Base-by-base conservation (phyloP, 257 asterid species). In the Fraxinus anomala region DNA sequence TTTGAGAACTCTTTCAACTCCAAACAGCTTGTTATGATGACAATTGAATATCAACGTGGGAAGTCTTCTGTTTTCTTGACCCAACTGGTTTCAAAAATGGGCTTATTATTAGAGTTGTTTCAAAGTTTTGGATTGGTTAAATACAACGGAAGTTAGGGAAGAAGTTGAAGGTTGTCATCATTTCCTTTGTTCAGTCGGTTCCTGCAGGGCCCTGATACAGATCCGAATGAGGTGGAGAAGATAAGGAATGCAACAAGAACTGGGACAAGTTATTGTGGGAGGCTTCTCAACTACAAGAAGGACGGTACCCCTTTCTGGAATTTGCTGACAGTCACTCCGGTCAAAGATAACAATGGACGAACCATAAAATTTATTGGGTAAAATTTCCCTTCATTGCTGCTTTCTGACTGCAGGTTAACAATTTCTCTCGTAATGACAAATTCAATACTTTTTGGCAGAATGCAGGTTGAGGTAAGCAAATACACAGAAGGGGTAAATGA, bases 381-480 rank as follows among this genome's bases (percentile, higher is more conserved):
- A 79, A 49, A n/a, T 59, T 73, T 30, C 56, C 67, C 72, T 65
- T 66, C 33, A 69, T 40, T 24, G 42, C 19, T 34, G 47, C 66
- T 13, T 70, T 42, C 4, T 49, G 30, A 49, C 67, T 34, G 73
- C 72, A 54, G 40, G 30, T 23, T 13, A 61, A 30, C 21, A 34
- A 19, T 54, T 72, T 17, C 39, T 68, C 65, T 80, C 42, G 23
- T 51, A 65, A 39, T 80, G 81, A 70, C 71, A 71, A 66, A 36
- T 70, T 51, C 77, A 68, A 2, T 14, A 14, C 70, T 68, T 72
- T 71, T 68, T 77, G 82, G 67, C 92, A 96, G 99, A 89, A 96
- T 96, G 99, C 99, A 96, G 92, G 98, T 96, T 73, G 99, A 96
- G 88, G 99, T 96, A 80, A 96, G 98, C 91, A 96, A 93, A 84